phyloP scores from a whole-genome alignment of 345 rosid genomes.

The Camelina neglecta region DNA sequence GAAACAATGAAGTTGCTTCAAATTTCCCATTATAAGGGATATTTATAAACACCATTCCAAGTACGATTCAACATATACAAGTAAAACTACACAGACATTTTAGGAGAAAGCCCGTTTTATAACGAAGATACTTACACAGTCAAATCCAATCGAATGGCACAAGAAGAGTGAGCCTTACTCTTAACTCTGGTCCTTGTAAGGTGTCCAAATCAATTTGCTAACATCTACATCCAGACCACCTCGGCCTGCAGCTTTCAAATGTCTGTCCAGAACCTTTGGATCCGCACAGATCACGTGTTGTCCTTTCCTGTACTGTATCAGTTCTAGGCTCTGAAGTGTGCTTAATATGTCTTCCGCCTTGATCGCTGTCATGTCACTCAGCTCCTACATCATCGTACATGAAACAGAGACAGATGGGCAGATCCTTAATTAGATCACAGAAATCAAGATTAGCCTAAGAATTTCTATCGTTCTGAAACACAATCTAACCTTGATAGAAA shows the following conservation, averaged over 20 bases:
- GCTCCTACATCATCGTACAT: slow-evolving; percentile 59
- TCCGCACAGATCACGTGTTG: slow-evolving; percentile 98
- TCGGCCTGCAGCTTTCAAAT: slow-evolving; percentile 95
- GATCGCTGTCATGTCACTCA: slow-evolving; percentile 99
- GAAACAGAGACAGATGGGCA: not conserved
- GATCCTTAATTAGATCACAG: not conserved
- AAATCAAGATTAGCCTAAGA: not conserved
- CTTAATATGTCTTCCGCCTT: slow-evolving; percentile 92
- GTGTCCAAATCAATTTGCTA: slow-evolving; percentile 98
- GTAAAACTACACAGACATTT: slow-evolving; percentile 6
- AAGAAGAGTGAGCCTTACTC: not conserved
- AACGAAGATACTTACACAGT: slow-evolving; percentile 21
- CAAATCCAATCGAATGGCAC: not conserved
- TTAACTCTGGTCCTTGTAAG: slow-evolving; percentile 90
- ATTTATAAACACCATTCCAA: slow-evolving; percentile 11
- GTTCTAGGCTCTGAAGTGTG: slow-evolving; percentile 93
- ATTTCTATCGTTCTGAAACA: slow-evolving; percentile 34
- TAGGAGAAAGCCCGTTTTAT: slow-evolving; percentile 2
- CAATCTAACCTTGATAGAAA: slow-evolving; percentile 83
- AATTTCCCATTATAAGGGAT: not conserved
- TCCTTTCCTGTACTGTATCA: slow-evolving; percentile 98
- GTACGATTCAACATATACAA: slow-evolving; percentile 28
- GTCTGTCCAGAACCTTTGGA: slow-evolving; percentile 96
- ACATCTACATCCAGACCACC: slow-evolving; percentile 98
- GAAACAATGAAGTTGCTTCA: slow-evolving; percentile 15